Base-by-base conservation (phyloP, 345 rosid species). In the Melaleuca alternifolia region DNA sequence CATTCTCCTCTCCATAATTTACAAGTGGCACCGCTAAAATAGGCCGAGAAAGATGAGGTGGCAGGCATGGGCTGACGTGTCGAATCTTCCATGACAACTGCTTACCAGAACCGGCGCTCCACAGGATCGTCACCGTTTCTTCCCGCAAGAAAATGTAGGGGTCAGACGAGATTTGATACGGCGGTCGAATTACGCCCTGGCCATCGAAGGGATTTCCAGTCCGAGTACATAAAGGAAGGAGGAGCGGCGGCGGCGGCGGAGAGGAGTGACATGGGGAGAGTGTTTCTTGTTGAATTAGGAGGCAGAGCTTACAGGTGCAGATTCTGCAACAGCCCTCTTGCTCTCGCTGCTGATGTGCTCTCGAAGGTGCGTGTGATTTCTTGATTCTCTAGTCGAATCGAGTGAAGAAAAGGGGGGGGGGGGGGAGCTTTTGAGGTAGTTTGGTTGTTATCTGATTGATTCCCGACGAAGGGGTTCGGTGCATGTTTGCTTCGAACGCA, bases 261-360 rank as follows among this genome's bases (percentile, higher is more conserved):
- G 33, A 26, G 15, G 85, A 9, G 48, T 16, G 85, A 28, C 51
- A 91, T 91, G 93, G 93, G 92, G 37, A 87, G 93, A 41, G 77
- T 90, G 10, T 92, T 89, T 62, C 28, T 89, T 84, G 91, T 91
- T 79, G 92, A 90, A 84, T 85, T 90, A 50, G 90, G 85, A 9
- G 87, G 87, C 46, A 82, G 89, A 33, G 85, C 87, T 44, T 89
- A 89, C 86, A 85, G 90, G 9, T 92, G 92, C 94, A 77, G 89
- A 84, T 88, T 84, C 84, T 92, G 92, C 62, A 85, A 89, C 71
- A 86, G 85, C 54, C 91, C 89, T 86, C 90, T 92, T 62, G 94
- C 94, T 77, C 92, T 90, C 51, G 88, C 84, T 11, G 92, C 88
- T 33, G 90, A 88, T 85, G 85, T 92, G 50, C 85, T 91, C 81